Evolutionary conservation across 208 protist genomes (phyloP).

Genomic region (Kentomonas sorsogonicus): DNA sequence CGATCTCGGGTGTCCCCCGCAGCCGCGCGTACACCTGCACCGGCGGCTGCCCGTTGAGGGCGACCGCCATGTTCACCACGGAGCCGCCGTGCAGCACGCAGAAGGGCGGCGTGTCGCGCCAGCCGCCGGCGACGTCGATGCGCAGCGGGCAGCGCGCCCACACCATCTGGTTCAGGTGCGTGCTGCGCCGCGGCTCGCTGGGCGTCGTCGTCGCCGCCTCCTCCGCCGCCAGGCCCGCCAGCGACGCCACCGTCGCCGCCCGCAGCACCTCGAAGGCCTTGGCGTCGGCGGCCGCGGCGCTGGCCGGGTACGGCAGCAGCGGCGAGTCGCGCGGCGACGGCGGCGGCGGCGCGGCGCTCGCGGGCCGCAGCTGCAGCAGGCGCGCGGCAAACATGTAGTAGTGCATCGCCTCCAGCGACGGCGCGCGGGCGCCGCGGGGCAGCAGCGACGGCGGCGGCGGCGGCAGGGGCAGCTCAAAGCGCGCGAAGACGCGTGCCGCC

Average conservation of each 20-base stretch:
- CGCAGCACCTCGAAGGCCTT: conserved; percentile 17
- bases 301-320: neutral
- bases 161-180: conserved; percentile 41
- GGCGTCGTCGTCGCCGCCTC: too few relatives aligned
- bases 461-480: conserved; percentile 21
- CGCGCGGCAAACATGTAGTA: conserved; percentile 14
- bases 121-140: conserved; percentile 54
- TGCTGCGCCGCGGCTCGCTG: conserved; percentile 16
- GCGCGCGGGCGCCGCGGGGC: too few relatives aligned
- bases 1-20: conserved; percentile 16
- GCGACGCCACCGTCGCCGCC: conserved; percentile 6
- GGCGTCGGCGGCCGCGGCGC: neutral
- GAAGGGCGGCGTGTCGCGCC: conserved; percentile 68
- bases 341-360: neutral
- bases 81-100: conserved; percentile 37
- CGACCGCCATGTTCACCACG: conserved; percentile 56
- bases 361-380: neutral
- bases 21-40: conserved; percentile 42
- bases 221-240: neutral
- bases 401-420: conserved; percentile 15
- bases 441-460: too few relatives aligned
- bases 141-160: conserved; percentile 42
- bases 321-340: neutral
- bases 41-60: conserved; percentile 46
- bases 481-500: conserved; percentile 25